Evolutionary conservation across 2,329 filamentous ascomycete genomes (phyloP).

Genomic region (Hortaea sp.): DNA sequence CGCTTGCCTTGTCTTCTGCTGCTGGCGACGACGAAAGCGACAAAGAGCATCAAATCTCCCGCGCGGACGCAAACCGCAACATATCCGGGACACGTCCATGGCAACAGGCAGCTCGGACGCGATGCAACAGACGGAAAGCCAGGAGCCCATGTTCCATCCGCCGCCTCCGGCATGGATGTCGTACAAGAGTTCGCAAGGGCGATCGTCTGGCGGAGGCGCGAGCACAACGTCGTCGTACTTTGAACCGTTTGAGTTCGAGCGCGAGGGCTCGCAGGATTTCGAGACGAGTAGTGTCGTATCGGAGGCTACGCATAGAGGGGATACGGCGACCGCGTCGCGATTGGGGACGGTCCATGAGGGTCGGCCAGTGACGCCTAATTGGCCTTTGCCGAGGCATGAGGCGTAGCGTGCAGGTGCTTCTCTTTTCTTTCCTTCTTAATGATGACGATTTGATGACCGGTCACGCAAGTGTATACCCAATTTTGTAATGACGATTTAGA

Average conservation of each 20-base stretch:
- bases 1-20: constrained; percentile 1
- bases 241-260: constrained; percentile 7
- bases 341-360: constrained; percentile 1
- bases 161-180: neutral
- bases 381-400: constrained; percentile 1
- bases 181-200: neutral
- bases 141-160: neutral
- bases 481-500: no score
- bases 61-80: neutral
- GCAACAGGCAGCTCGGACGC: neutral
- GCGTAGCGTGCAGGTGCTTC: neutral
- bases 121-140: neutral
- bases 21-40: constrained; percentile 4
- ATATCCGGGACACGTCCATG: neutral
- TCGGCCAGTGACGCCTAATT: neutral
- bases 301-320: neutral
- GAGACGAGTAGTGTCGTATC: constrained; percentile 1
- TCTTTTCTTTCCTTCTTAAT: neutral
- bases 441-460: neutral
- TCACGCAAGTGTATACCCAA: neutral
- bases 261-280: constrained; percentile 1
- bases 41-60: neutral
- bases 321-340: neutral
- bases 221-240: constrained; percentile 2
- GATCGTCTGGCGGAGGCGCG: neutral